A percentile compares a stretch with the other conserved stretches of the same genome.
Evolutionary conservation across 1,284 basidiomycete genomes (phyloP).

Genomic region (Austroboletus rostrupii): DNA sequence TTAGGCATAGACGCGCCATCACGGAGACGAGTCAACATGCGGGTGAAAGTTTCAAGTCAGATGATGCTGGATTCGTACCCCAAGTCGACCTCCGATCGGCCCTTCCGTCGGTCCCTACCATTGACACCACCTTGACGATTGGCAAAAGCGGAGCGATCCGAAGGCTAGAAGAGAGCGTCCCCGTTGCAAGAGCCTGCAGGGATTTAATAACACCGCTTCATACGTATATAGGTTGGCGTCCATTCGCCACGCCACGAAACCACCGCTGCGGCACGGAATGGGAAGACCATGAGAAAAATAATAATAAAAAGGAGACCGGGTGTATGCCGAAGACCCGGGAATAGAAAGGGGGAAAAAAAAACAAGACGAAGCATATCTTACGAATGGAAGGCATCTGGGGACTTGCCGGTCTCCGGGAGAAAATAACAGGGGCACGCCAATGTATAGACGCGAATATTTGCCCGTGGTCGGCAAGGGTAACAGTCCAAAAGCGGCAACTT

Average conservation of each 20-base stretch:
- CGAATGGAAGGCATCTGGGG: constrained; percentile 10
- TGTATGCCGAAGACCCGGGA: constrained; percentile 8
- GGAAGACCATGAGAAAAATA: background rate
- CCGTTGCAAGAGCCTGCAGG: background rate
- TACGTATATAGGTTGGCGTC: too few relatives aligned
- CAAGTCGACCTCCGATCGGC: too few relatives aligned
- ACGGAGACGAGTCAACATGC: background rate
- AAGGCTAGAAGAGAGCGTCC: too few relatives aligned
- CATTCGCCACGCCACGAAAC: background rate
- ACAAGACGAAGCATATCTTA: background rate
- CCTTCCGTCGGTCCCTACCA: too few relatives aligned
- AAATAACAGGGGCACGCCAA: constrained; percentile 1
- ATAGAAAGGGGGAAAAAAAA: constrained; percentile 12
- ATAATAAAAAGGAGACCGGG: too few relatives aligned
- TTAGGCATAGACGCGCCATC: background rate
- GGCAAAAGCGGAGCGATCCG: too few relatives aligned
- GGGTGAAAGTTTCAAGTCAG: background rate
- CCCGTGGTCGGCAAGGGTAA: background rate
- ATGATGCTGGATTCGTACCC: too few relatives aligned
- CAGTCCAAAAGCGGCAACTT: constrained; percentile 11
- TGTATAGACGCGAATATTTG: background rate
- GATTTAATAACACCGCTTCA: background rate
- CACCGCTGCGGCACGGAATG: background rate
- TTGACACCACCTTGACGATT: too few relatives aligned
- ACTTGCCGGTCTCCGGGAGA: constrained; percentile 2